Conservation (phyloP, 2,329 filamentous ascomycete genomes). For the Daldinia sp. region DNA sequence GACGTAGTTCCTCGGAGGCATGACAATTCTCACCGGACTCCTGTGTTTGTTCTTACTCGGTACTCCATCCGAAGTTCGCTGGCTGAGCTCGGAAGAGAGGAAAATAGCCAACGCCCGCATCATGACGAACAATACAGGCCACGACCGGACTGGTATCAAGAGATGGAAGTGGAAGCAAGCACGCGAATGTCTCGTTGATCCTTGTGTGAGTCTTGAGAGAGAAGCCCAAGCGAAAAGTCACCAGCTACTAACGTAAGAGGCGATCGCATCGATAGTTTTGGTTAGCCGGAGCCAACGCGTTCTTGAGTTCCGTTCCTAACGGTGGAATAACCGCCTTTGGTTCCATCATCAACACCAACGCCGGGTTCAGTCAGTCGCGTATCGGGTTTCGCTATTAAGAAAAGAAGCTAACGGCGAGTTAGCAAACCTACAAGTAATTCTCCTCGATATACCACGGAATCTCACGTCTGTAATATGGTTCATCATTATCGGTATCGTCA, state of each 20-base stretch:
- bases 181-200: constrained; percentile 48
- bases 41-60: constrained; percentile 49
- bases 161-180: constrained; percentile 51
- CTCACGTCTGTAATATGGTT: constrained; percentile 49
- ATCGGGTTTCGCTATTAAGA: not conserved
- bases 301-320: constrained; percentile 49
- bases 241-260: constrained; percentile 1
- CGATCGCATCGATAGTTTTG: constrained; percentile 43
- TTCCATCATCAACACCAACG: constrained; percentile 48
- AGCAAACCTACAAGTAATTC: constrained; percentile 50
- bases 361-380: constrained; percentile 48
- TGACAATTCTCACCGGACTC: constrained; percentile 47
- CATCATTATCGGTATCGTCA: constrained; percentile 46
- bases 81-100: constrained; percentile 49
- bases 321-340: constrained; percentile 49
- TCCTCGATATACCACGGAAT: constrained; percentile 49
- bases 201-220: constrained; percentile 38
- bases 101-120: constrained; percentile 50
- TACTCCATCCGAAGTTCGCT: constrained; percentile 50
- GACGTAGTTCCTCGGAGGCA: constrained; percentile 47
- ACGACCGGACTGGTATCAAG: constrained; percentile 50
- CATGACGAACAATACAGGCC: constrained; percentile 49
- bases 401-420: not conserved
- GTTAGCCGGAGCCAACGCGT: constrained; percentile 50
- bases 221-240: too few species aligned